Base-by-base conservation (phyloP, 2,329 filamentous ascomycete species). In the Aspergillus nomiae region DNA sequence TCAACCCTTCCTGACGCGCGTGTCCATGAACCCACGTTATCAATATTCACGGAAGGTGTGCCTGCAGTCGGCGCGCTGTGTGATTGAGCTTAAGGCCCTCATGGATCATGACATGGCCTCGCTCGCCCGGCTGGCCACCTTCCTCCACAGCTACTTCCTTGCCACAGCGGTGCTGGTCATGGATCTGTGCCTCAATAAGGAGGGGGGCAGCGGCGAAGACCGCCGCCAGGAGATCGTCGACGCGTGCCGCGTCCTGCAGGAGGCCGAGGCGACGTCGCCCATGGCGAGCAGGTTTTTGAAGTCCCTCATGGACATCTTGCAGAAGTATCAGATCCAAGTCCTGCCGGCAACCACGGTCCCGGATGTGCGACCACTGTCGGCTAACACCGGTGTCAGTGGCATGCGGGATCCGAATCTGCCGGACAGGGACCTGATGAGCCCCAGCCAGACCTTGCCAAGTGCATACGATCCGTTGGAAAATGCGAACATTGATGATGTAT, bases 21-120 rank as follows among this genome's bases (percentile, higher is more conserved):
- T 38, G 30, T 56, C 53, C 30, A 46, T 59, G 6, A 45, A 62
- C 19, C 56, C 56, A 24, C 43, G 32, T 12, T 62, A 56, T 45
- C 46, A 38, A 21, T 62, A 59, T n/a, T 62, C 60, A 5, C 60
- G 60, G 2, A 4, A 48, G 11, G 34, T 45, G 14, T 58, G 60
- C 46, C 48, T 62, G 4, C 46, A 51, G 12, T 62, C 56, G 30
- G 60, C 60, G n/a, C 56, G 58, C n/a, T 43, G n/a, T 16, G 50
- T 59, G n/a, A 57, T 62, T 43, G 41, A 43, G 41, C 41, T 43
- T 5, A 43, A 43, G 19, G 41, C 41, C 41, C 41, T 43, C 41
- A 43, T 43, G 41, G 41, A 43, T 43, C 41, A 43, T n/a, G 41
- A 21, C 41, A 43, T 43, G 41, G 41, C 41, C 19, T 21, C 41